Conservation (phyloP, 2,329 filamentous ascomycete species). For the Microcera coccophila region DNA sequence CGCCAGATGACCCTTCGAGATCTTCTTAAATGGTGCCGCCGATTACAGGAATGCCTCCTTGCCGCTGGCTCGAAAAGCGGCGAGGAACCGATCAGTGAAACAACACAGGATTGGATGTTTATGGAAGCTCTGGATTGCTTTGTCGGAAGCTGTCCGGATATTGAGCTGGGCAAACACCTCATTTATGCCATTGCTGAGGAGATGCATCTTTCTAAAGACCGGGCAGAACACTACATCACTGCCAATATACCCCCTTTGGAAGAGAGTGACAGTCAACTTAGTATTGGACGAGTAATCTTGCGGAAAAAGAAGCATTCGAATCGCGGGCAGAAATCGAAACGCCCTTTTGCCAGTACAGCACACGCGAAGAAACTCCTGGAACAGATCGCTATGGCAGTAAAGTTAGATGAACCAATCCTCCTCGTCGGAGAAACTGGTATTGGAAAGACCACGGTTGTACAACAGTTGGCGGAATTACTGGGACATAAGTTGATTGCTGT, state of each 20-base stretch:
- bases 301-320: slow-evolving; percentile 52
- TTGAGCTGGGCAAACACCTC: slow-evolving; percentile 55
- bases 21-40: slow-evolving; percentile 84
- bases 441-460: slow-evolving; percentile 93
- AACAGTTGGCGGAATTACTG: slow-evolving; percentile 80
- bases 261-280: slow-evolving; percentile 54
- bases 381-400: slow-evolving; percentile 78
- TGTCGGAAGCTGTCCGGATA: slow-evolving; percentile 70
- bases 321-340: slow-evolving; percentile 49
- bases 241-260: slow-evolving; percentile 69
- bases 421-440: slow-evolving; percentile 99
- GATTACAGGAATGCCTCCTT: slow-evolving; percentile 64
- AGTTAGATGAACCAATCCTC: slow-evolving; percentile 80
- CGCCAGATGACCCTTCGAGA: slow-evolving; percentile 68
- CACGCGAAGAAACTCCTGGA: slow-evolving; percentile 83
- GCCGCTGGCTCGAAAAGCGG: slow-evolving; percentile 60
- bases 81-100: slow-evolving; percentile 68
- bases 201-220: slow-evolving; percentile 79
- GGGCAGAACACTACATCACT: slow-evolving; percentile 71
- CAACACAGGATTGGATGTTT: slow-evolving; percentile 76
- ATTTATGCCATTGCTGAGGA: slow-evolving; percentile 74
- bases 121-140: slow-evolving; percentile 94
- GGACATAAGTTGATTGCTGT: slow-evolving; percentile 87
- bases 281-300: slow-evolving; percentile 63
- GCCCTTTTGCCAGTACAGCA: slow-evolving; percentile 81